Percentiles rank a stretch among this genome's conserved stretches.
These are phyloP conservation scores for Metarhizium album DNA, from an alignment of 2,329 filamentous ascomycete species.

Conservation along the genomic window DNA sequence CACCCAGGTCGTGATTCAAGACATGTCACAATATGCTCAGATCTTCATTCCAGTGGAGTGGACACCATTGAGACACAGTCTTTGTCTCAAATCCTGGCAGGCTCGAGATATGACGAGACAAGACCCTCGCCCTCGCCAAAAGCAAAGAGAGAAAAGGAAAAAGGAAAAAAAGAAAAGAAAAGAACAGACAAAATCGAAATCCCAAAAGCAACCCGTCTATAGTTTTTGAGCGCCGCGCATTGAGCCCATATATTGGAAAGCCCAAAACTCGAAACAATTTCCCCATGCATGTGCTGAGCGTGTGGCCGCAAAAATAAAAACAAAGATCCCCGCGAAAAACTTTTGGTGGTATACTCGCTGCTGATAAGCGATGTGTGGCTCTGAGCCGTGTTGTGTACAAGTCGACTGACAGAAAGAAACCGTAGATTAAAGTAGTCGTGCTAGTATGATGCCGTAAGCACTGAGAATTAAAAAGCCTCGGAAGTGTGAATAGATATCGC, in stretches of 20 bases:
- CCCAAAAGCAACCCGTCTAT: conserved; percentile 18
- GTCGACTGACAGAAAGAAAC: conserved; percentile 18
- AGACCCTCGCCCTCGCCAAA: conserved; percentile 3
- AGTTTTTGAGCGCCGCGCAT: conserved; percentile 20
- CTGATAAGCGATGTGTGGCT: conserved; percentile 29
- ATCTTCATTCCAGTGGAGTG: conserved; percentile 19
- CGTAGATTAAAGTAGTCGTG: conserved; percentile 9
- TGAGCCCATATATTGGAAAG: conserved; percentile 9
- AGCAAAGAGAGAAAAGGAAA: conserved; percentile 3
- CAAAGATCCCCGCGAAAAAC: conserved; percentile 7
- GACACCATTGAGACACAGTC: neutral
- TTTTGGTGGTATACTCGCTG: conserved; percentile 21
- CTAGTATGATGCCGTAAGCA: conserved; percentile 18
- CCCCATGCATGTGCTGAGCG: conserved; percentile 4
- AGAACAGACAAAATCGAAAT: conserved; percentile 6
- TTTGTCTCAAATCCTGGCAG: conserved; percentile 8
- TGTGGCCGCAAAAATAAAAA: neutral
- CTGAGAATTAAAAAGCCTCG: conserved; percentile 14
- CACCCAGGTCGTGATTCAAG: conserved; percentile 15
- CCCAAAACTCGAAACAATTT: conserved; percentile 5
- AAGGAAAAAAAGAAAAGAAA: conserved; percentile 3
- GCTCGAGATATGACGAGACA: conserved; percentile 9
- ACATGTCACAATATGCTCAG: conserved; percentile 18
- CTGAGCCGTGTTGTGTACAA: conserved; percentile 24
- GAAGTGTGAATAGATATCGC: neutral